Conservation (phyloP, 2,329 filamentous ascomycete genomes). For the Colletotrichum sublineola region DNA sequence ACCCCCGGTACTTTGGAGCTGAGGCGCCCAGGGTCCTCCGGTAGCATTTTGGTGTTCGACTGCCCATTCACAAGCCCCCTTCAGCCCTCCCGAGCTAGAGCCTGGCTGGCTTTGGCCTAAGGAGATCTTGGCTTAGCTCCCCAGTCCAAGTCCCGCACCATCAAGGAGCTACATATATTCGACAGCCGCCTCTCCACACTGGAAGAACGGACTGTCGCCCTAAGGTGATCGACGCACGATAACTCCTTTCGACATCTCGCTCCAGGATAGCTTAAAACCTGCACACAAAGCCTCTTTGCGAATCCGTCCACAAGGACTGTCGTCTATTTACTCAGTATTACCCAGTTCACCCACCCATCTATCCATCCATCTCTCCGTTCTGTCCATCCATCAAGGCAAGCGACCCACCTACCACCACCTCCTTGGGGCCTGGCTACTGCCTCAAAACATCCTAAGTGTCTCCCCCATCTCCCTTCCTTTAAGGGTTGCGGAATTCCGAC, state of each 20-base stretch:
- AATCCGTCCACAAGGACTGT: conserved; percentile 23
- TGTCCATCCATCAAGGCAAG: background rate
- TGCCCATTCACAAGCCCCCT: conserved; percentile 45
- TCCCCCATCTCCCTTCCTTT: conserved; percentile 2
- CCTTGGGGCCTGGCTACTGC: background rate
- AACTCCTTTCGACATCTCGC: conserved; percentile 41
- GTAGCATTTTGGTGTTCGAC: conserved; percentile 31
- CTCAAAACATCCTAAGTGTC: background rate
- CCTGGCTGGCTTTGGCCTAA: conserved; percentile 46
- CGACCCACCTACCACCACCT: conserved; percentile 15
- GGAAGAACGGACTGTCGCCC: conserved; percentile 33
- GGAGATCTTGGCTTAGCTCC: conserved; percentile 50
- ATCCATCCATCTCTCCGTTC: background rate
- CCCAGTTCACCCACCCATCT: conserved; percentile 6
- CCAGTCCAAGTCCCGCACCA: conserved; percentile 42
- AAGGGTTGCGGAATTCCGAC: background rate
- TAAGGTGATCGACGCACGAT: conserved; percentile 42
- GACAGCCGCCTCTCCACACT: conserved; percentile 41
- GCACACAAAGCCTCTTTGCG: conserved; percentile 40
- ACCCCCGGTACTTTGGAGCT: conserved; percentile 40
- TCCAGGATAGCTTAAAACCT: conserved; percentile 39
- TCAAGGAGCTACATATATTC: conserved; percentile 42
- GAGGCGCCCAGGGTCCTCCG: conserved; percentile 40
- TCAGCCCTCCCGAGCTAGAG: conserved; percentile 57
- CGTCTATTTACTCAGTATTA: conserved; percentile 12